Conservation (phyloP, 2,329 filamentous ascomycete genomes). For the Scytalidium sp. region DNA sequence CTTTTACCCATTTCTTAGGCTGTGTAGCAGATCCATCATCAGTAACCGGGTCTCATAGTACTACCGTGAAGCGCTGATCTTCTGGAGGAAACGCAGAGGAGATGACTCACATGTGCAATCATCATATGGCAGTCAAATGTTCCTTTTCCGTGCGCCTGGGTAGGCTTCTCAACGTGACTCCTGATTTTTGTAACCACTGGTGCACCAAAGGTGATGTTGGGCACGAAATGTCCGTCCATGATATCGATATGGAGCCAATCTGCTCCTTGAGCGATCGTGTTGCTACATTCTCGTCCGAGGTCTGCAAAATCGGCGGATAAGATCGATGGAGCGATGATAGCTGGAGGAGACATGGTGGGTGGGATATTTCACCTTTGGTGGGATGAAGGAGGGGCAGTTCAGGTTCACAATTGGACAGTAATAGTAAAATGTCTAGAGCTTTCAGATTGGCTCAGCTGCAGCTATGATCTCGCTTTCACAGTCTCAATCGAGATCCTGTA, state of each 20-base stretch:
- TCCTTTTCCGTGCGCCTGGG: conserved; percentile 68
- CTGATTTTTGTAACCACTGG: conserved; percentile 95
- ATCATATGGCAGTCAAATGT: conserved; percentile 99
- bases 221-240: conserved; percentile 98
- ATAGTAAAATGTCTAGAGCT: too few species aligned
- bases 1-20: conserved; percentile 98
- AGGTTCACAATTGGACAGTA: too few species aligned
- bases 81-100: neutral
- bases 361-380: too few species aligned
- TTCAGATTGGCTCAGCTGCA: too few species aligned
- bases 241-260: conserved; percentile 90
- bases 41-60: too few species aligned
- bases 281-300: conserved; percentile 80
- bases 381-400: too few species aligned
- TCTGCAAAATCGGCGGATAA: conserved; percentile 93
- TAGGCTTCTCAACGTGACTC: conserved; percentile 77
- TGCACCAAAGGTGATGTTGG: conserved; percentile 95
- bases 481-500: too few species aligned
- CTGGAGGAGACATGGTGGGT: conserved; percentile 73
- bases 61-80: neutral
- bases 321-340: conserved; percentile 98
- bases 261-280: conserved; percentile 81
- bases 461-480: too few species aligned
- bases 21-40: conserved; percentile 31
- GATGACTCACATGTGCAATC: conserved; percentile 78